Evolutionary conservation across 306 rosid species (phyloP).

Genomic region (Castanopsis chinensis): DNA sequence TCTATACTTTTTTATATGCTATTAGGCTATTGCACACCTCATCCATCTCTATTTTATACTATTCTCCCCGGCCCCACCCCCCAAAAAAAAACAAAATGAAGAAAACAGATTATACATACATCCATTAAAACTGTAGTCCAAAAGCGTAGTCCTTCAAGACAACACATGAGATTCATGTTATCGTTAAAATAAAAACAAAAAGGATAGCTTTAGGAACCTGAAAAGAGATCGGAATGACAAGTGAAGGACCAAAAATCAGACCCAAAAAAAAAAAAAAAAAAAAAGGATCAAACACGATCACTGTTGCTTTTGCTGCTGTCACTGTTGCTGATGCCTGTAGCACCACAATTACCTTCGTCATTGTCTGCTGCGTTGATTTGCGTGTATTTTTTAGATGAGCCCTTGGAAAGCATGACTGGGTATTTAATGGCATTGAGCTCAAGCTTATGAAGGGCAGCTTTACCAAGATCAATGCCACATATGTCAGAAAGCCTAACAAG

Average conservation of each 20-base stretch:
- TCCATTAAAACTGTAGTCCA: too few relatives aligned
- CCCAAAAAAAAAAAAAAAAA: too few relatives aligned
- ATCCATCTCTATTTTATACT: too few relatives aligned
- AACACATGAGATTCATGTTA: neutral
- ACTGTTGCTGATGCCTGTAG: neutral
- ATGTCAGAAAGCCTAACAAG: conserved; percentile 16
- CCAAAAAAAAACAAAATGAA: neutral
- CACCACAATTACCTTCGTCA: neutral
- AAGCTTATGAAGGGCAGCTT: conserved; percentile 10
- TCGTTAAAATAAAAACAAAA: neutral
- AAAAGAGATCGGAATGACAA: neutral
- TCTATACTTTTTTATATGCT: too few relatives aligned
- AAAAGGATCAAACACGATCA: neutral
- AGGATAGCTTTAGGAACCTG: neutral
- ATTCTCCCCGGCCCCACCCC: neutral
- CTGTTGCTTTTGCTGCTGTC: neutral
- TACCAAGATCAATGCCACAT: conserved; percentile 22
- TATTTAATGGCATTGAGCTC: conserved; percentile 23
- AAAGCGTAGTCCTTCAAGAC: neutral
- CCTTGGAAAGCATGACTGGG: conserved; percentile 24
- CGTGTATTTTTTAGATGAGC: conserved; percentile 26
- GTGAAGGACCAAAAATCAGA: neutral
- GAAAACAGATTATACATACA: neutral
- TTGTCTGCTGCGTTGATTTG: neutral
- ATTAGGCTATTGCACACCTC: too few relatives aligned